phyloP scores from a whole-genome alignment of 164 flowering plant species.

The Annona squamosa region DNA sequence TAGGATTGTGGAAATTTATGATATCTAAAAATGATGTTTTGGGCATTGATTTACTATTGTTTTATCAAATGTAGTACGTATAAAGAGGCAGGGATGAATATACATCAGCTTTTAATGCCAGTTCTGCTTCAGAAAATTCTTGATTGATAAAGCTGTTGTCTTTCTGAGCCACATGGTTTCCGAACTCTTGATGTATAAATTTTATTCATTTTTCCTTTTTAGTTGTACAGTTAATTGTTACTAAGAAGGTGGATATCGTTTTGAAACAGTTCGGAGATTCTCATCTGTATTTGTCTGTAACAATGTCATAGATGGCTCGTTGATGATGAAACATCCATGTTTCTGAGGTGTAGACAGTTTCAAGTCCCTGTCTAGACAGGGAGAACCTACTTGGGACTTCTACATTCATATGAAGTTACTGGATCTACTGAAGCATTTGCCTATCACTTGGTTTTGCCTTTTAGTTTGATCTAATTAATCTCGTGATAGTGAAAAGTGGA shows the following conservation, averaged over 20 bases:
- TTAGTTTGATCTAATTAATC: background rate
- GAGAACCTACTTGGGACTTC: conserved; percentile 28
- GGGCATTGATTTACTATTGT: background rate
- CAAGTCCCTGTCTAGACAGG: conserved; percentile 32
- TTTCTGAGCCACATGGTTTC: conserved; percentile 44
- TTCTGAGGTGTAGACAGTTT: conserved; percentile 9
- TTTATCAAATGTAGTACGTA: background rate
- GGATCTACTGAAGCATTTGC: background rate
- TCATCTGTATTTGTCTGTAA: background rate
- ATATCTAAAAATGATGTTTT: background rate
- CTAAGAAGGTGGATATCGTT: background rate
- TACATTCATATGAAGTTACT: conserved; percentile 7
- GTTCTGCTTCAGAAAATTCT: conserved; percentile 90
- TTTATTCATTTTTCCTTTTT: conserved; percentile 14
- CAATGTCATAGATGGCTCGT: background rate
- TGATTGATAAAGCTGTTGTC: conserved; percentile 73
- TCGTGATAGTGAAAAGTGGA: background rate
- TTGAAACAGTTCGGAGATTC: background rate
- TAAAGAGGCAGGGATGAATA: conserved; percentile 52
- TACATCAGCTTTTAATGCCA: conserved; percentile 66
- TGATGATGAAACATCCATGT: conserved; percentile 17
- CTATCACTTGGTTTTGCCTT: background rate
- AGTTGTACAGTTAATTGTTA: conserved; percentile 17
- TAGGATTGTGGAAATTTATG: no score
- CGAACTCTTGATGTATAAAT: conserved; percentile 11